Conservation (phyloP, 1,139 yeast genomes). For the Meyerozyma carpophila region DNA sequence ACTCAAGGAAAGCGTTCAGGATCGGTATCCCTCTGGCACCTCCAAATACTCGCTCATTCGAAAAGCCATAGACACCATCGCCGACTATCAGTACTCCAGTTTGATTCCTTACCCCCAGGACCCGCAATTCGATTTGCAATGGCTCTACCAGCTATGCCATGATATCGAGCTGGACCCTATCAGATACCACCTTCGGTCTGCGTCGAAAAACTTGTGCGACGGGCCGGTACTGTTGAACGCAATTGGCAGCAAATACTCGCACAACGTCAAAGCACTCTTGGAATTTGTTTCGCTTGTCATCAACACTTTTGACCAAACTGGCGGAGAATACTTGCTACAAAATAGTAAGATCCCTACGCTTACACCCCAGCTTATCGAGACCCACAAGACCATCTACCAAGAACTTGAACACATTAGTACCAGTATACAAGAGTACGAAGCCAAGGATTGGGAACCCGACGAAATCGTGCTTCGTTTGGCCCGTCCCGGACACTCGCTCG, state of each 20-base stretch:
- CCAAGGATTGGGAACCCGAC: conserved; percentile 35
- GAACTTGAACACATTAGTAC: conserved; percentile 18
- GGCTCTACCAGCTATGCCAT: conserved; percentile 39
- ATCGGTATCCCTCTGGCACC: conserved; percentile 51
- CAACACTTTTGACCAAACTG: conserved; percentile 28
- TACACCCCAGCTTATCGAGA: conserved; percentile 19
- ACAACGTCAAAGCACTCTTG: conserved; percentile 22
- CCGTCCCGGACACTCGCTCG: conserved; percentile 11
- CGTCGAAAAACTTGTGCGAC: conserved; percentile 31
- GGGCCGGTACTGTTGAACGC: conserved; percentile 35
- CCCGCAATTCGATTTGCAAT: conserved; percentile 21
- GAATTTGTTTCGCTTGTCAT: conserved; percentile 25
- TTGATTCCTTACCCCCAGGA: conserved; percentile 18
- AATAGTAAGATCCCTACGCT: conserved; percentile 42
- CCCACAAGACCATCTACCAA: conserved; percentile 18
- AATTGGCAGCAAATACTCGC: conserved; percentile 21
- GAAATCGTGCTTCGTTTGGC: conserved; percentile 31
- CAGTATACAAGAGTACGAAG: conserved; percentile 26
- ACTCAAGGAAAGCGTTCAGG: conserved; percentile 34
- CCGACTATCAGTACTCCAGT: conserved; percentile 23
- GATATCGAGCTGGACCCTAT: conserved; percentile 46
- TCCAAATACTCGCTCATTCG: conserved; percentile 43
- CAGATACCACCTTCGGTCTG: conserved; percentile 43
- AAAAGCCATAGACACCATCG: conserved; percentile 32
- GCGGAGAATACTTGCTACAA: conserved; percentile 32